phyloP scores from a whole-genome alignment of 805 yeast species.

The Metschnikowia peoriensis region DNA sequence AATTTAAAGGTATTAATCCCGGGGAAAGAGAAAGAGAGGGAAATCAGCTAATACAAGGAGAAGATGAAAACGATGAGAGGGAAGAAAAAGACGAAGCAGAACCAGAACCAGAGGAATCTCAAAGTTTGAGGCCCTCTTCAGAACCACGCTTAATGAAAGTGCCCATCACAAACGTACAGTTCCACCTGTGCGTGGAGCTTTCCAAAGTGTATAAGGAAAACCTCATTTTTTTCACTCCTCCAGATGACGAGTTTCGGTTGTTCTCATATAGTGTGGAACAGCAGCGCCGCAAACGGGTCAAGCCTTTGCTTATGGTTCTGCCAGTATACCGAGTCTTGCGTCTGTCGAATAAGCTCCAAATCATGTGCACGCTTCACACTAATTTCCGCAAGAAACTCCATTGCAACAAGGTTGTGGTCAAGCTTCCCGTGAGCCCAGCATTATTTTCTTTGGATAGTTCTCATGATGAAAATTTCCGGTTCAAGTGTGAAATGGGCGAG shows the following conservation, averaged over 20 bases:
- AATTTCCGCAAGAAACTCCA: constrained; percentile 36
- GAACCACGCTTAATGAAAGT: constrained; percentile 16
- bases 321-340: constrained; percentile 32
- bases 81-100: constrained; percentile 4
- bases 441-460: constrained; percentile 26
- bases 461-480: constrained; percentile 14
- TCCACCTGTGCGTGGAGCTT: constrained; percentile 71
- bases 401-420: constrained; percentile 28
- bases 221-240: constrained; percentile 78
- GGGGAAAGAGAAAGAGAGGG: constrained; percentile 6
- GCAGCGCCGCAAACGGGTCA: constrained; percentile 33
- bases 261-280: constrained; percentile 43
- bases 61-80: constrained; percentile 1
- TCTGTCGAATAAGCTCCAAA: constrained; percentile 27
- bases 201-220: constrained; percentile 65
- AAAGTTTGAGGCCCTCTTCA: neutral
- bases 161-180: constrained; percentile 40
- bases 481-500: constrained; percentile 66
- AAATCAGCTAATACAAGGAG: constrained; percentile 12
- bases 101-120: neutral
- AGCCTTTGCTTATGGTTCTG: constrained; percentile 45
- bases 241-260: constrained; percentile 53
- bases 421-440: constrained; percentile 35
- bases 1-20: constrained; percentile 1
- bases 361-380: constrained; percentile 34